A percentile compares a stretch with the other conserved stretches of the same genome.
Conservation (phyloP, 371 early-diverging fungal genomes). For the Mortierella sp. region DNA sequence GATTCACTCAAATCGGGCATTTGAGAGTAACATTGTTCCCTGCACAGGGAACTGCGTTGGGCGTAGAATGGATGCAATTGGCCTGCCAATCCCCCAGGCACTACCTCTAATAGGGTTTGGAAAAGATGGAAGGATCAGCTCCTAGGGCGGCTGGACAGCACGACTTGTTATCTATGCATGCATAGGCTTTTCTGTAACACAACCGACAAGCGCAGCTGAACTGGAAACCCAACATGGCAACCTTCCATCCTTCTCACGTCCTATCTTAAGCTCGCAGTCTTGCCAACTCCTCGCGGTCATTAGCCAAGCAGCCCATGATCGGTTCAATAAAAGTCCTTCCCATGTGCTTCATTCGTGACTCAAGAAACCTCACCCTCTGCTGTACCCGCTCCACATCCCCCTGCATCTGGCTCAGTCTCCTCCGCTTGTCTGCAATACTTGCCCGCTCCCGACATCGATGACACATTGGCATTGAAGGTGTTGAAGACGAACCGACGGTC, state of each 20-base stretch:
- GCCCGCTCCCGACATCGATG: not conserved
- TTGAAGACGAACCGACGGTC: not conserved
- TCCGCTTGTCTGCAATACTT: not conserved
- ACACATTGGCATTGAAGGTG: slow-evolving; percentile 6
- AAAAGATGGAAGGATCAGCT: slow-evolving; percentile 16
- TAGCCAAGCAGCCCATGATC: slow-evolving; percentile 3
- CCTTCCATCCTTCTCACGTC: not conserved
- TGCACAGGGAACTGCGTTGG: too few relatives aligned
- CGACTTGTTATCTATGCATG: slow-evolving; percentile 1
- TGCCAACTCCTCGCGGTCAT: slow-evolving; percentile 4
- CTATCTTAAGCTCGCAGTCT: not conserved
- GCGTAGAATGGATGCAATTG: too few relatives aligned
- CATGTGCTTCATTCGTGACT: slow-evolving; percentile 9
- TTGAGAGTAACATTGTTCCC: too few relatives aligned
- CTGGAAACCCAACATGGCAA: too few relatives aligned
- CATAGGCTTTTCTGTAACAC: too few relatives aligned
- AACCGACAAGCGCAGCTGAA: too few relatives aligned
- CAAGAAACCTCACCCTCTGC: slow-evolving; percentile 5
- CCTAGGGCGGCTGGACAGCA: slow-evolving; percentile 1
- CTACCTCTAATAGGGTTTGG: slow-evolving; percentile 8
- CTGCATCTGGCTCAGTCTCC: slow-evolving; percentile 1
- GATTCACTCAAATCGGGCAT: too few relatives aligned
- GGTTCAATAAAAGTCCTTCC: slow-evolving; percentile 14
- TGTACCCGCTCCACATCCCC: slow-evolving; percentile 10
- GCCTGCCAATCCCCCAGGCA: not conserved